Percentiles rank a stretch among this genome's conserved stretches.
These are phyloP conservation scores for Wallacemonas rigidus DNA, from an alignment of 208 protist species.

Conservation along the genomic window DNA sequence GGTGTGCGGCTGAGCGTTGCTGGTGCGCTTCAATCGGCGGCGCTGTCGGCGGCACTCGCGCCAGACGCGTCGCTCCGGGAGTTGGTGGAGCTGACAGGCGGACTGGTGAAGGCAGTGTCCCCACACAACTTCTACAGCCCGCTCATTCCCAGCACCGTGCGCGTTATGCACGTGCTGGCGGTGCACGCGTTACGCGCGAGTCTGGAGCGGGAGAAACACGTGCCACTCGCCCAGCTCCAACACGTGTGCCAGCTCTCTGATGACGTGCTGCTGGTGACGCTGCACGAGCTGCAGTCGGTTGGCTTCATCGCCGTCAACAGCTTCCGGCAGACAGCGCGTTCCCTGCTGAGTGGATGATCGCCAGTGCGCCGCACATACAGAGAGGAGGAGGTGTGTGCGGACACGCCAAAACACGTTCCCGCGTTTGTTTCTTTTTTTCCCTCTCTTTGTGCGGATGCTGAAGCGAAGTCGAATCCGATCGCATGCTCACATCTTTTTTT, in stretches of 20 bases:
- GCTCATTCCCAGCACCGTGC: conserved; percentile 47
- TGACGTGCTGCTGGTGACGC: conserved; percentile 44
- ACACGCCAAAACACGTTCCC: too few relatives aligned
- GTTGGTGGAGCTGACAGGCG: conserved; percentile 24
- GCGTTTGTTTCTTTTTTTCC: background rate
- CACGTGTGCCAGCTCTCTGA: conserved; percentile 63
- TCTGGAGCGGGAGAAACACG: conserved; percentile 45
- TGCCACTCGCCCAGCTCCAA: conserved; percentile 59
- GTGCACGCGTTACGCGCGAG: conserved; percentile 35
- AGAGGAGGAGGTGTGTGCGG: background rate
- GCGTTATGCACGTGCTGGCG: conserved; percentile 64
- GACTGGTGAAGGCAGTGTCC: conserved; percentile 4
- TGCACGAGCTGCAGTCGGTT: conserved; percentile 56
- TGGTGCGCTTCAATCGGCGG: conserved; percentile 40
- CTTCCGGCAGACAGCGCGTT: conserved; percentile 40
- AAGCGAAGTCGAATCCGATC: too few relatives aligned
- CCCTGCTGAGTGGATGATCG: conserved; percentile 23
- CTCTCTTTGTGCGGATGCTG: conserved; percentile 7
- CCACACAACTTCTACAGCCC: conserved; percentile 63
- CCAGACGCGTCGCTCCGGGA: conserved; percentile 55
- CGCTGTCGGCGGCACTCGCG: conserved; percentile 40
- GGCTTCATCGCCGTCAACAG: conserved; percentile 45
- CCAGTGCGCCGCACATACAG: background rate
- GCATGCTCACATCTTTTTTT: background rate
- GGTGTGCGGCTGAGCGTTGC: conserved; percentile 24